Base-by-base conservation (phyloP, 1,284 basidiomycete genomes). In the Cutaneotrichosporon curvatum region DNA sequence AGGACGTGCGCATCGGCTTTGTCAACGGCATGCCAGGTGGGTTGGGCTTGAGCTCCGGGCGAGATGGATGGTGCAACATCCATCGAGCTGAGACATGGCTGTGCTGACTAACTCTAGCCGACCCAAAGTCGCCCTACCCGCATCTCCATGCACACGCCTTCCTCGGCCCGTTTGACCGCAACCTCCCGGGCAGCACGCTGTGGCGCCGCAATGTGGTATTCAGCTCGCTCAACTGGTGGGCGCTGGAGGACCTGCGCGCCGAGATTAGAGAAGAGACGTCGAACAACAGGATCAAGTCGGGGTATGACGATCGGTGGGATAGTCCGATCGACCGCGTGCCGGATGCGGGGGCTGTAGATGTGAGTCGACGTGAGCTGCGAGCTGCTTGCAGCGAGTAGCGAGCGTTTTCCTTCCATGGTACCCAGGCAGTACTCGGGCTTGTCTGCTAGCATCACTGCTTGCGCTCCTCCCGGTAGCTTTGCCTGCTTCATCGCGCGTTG, bases 71-170 rank as follows among this genome's bases (percentile, higher is more conserved):
- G 28, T 8, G 28, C 14, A 9, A 30, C 14, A 9, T 7, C 37
- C 9, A 22, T 35, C 15, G 10, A 9, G 34, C 34, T 18, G 16
- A 35, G 22, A 28, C 25, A 28, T 12, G 16, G 5, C 28, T 6
- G 9, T 28, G 43, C 40, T 53, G 45, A 47, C 41, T 28, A 7
- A 28, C 25, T 28, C 7, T 45, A 71, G 68, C 56, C 33, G 70
- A 72, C 43, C 65, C 69, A 11, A 59, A 58, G 41, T 63, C 58
- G 8, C 66, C 69, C 2, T 59, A 69, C 40, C 41, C 55, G 3
- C 70, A 72, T 43, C 51, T 72, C 1, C 69, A 71, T 43, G 63
- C 67, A 9, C 69, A 72, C 40, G 68, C 66, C n/a, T 57, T 65
- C 48, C 42, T 66, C 4, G 66, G 65, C 8, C 59, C 63, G 1